Evolutionary conservation across 331 rosid species (phyloP).

Genomic region (Saraca asoca): DNA sequence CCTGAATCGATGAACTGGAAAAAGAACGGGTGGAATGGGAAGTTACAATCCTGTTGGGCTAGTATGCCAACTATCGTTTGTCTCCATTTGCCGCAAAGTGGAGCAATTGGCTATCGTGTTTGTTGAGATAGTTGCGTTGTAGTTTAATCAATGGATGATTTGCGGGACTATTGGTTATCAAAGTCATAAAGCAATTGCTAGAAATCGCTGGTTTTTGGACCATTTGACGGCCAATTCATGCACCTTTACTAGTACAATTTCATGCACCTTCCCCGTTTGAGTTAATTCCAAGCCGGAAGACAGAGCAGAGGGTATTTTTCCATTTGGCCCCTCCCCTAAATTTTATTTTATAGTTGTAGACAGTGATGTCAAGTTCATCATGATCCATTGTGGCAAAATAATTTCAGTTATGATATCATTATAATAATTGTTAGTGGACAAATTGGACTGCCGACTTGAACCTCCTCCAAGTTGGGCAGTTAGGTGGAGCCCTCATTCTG

Average conservation of each 20-base stretch:
- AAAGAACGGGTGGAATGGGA: background rate
- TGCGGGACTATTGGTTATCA: slow-evolving; percentile 6
- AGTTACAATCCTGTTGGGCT: background rate
- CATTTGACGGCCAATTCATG: slow-evolving; percentile 35
- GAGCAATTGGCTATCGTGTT: background rate
- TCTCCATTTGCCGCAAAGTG: slow-evolving; percentile 32
- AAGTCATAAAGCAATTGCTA: slow-evolving; percentile 7
- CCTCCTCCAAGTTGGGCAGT: slow-evolving; percentile 38
- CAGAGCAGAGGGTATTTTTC: too few relatives aligned
- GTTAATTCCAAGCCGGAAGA: too few relatives aligned
- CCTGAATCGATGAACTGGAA: background rate
- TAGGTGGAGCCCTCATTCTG: slow-evolving; percentile 21
- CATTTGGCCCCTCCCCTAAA: background rate
- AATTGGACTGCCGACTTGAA: slow-evolving; percentile 43
- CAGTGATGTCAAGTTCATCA: slow-evolving; percentile 29
- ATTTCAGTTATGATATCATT: background rate
- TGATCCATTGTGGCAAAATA: slow-evolving; percentile 9
- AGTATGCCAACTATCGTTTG: slow-evolving; percentile 16
- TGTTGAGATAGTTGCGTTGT: background rate
- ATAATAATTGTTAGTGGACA: slow-evolving; percentile 30
- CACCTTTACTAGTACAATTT: slow-evolving; percentile 23
- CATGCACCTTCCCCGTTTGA: too few relatives aligned
- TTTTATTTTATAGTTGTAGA: slow-evolving; percentile 11
- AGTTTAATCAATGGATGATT: slow-evolving; percentile 6
- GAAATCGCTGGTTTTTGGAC: slow-evolving; percentile 23